Percentiles rank a stretch among this genome's conserved stretches.
phyloP scores from a whole-genome alignment of 805 yeast species.

The Kuraishia hungarica region DNA sequence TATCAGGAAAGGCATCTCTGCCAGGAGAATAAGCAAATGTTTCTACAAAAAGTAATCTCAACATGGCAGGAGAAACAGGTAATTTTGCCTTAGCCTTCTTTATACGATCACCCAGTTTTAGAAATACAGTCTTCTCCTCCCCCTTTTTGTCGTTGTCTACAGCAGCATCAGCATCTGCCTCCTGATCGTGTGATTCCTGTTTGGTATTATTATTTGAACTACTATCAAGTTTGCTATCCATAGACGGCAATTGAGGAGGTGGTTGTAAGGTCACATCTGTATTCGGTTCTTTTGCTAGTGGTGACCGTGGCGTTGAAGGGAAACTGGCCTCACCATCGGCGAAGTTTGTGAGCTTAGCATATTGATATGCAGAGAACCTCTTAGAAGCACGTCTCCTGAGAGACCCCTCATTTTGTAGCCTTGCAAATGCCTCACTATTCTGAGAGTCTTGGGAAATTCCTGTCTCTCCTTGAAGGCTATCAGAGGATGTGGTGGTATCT shows the following conservation, averaged over 20 bases:
- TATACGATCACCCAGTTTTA: slow-evolving; percentile 43
- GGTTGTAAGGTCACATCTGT: slow-evolving; percentile 6
- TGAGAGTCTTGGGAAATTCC: not conserved
- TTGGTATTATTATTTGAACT: not conserved
- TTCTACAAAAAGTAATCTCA: slow-evolving; percentile 74
- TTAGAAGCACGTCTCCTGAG: slow-evolving; percentile 90
- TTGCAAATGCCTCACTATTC: slow-evolving; percentile 54
- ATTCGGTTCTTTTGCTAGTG: slow-evolving; percentile 10
- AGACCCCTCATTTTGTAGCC: slow-evolving; percentile 74
- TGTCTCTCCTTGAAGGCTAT: not conserved
- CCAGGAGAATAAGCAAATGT: slow-evolving; percentile 81
- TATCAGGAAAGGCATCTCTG: slow-evolving; percentile 62
- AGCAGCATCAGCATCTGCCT: not conserved
- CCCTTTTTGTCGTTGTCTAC: not conserved
- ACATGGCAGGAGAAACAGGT: slow-evolving; percentile 41
- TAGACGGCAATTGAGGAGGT: slow-evolving; percentile 4
- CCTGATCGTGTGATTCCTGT: not conserved
- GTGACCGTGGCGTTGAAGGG: not conserved
- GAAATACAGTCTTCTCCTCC: slow-evolving; percentile 24
- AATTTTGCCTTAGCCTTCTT: slow-evolving; percentile 40
- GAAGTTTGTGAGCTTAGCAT: slow-evolving; percentile 58
- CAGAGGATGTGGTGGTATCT: not conserved
- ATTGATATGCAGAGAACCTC: slow-evolving; percentile 89
- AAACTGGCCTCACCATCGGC: not conserved
- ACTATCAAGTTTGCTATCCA: not conserved